phyloP scores from a whole-genome alignment of 441 rosid genomes.

The Aquilaria agallochum region DNA sequence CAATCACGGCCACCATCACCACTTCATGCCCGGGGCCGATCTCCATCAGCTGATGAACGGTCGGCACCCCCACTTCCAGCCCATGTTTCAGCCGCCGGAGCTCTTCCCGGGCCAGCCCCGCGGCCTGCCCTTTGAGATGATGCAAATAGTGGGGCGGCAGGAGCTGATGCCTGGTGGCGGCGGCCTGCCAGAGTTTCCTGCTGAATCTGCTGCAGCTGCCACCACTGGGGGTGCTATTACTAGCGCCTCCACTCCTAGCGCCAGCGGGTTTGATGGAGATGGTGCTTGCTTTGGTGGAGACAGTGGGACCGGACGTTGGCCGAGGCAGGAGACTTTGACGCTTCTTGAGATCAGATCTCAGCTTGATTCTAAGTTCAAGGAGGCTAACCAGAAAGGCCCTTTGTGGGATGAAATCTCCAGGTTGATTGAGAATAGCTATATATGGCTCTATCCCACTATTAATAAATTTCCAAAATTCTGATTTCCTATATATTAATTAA shows the following conservation, averaged over 20 bases:
- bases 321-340: slow-evolving; percentile 94
- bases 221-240: neutral
- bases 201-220: slow-evolving; percentile 14
- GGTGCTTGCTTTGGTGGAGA: slow-evolving; percentile 37
- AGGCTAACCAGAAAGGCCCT: slow-evolving; percentile 93
- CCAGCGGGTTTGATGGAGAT: slow-evolving; percentile 39
- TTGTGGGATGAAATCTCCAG: slow-evolving; percentile 95
- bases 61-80: slow-evolving; percentile 33
- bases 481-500: no score
- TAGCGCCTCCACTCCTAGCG: slow-evolving; percentile 10
- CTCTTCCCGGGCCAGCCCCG: slow-evolving; percentile 17
- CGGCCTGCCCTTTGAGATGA: slow-evolving; percentile 30
- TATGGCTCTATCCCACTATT: no score
- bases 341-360: slow-evolving; percentile 97
- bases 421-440: slow-evolving; percentile 18
- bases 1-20: slow-evolving; percentile 37
- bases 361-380: slow-evolving; percentile 86
- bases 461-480: no score
- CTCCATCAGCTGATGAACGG: slow-evolving; percentile 62
- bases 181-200: slow-evolving; percentile 39
- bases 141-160: slow-evolving; percentile 35
- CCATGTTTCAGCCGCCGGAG: slow-evolving; percentile 23
- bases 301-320: slow-evolving; percentile 81
- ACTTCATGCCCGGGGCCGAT: slow-evolving; percentile 36
- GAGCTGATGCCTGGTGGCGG: slow-evolving; percentile 45